Conservation (phyloP, 768 basidiomycete genomes). For the Ephemerocybe angulata region DNA sequence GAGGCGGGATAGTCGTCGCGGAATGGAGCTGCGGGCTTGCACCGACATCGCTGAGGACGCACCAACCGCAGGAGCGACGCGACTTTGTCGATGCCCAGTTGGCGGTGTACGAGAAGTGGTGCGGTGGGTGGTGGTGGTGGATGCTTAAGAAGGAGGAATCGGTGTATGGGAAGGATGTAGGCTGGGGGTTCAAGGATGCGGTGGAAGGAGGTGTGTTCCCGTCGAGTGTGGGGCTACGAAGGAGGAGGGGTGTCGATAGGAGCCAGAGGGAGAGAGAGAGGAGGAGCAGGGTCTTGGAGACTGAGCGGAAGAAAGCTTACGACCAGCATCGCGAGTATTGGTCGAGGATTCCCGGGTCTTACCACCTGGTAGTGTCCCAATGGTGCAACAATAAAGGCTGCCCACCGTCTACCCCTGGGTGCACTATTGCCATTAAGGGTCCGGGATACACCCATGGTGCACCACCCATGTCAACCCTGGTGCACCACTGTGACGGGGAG, state of each 20-base stretch:
- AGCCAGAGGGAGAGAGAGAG: background rate
- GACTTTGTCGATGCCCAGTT: slow-evolving; percentile 66
- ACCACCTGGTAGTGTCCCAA: no score
- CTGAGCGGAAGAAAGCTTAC: no score
- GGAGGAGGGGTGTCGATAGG: slow-evolving; percentile 17
- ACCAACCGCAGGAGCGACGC: slow-evolving; percentile 33
- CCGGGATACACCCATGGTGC: no score
- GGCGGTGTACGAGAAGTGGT: slow-evolving; percentile 55
- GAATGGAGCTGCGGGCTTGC: slow-evolving; percentile 81
- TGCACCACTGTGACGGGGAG: no score
- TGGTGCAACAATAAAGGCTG: no score
- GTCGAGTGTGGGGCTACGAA: slow-evolving; percentile 39
- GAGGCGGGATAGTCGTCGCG: slow-evolving; percentile 56
- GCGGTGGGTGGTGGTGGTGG: slow-evolving; percentile 84
- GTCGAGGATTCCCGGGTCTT: no score
- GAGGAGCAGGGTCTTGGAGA: slow-evolving; percentile 1
- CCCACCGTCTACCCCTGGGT: no score
- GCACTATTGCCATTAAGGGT: no score
- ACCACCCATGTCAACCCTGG: no score
- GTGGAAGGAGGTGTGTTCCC: slow-evolving; percentile 63
- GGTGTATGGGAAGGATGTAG: slow-evolving; percentile 51
- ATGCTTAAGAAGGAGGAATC: slow-evolving; percentile 64
- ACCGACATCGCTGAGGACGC: slow-evolving; percentile 48
- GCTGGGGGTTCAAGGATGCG: slow-evolving; percentile 73
- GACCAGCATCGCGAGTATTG: no score